Evolutionary conservation across 768 basidiomycete species (phyloP).

Genomic region (Sporobolomyces roseus): DNA sequence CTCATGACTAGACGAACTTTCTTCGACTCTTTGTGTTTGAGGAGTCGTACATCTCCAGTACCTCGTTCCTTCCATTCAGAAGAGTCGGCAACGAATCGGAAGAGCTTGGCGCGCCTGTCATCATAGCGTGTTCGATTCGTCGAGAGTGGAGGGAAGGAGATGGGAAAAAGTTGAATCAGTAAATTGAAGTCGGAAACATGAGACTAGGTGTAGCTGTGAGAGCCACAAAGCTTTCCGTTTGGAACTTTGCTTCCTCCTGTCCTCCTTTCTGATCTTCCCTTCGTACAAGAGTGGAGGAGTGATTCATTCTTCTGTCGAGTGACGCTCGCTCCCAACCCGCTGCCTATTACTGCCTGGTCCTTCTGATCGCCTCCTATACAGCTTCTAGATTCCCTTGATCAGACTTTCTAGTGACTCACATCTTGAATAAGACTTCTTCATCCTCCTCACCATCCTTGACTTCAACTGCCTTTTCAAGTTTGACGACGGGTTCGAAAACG

Average conservation of each 20-base stretch:
- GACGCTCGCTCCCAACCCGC: too few species aligned
- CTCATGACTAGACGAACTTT: constrained; percentile 97
- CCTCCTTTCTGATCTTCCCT: neutral
- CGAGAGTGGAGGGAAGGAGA: neutral
- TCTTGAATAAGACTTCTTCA: constrained; percentile 89
- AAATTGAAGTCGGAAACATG: too few species aligned
- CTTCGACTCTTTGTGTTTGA: constrained; percentile 80
- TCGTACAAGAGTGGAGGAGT: too few species aligned
- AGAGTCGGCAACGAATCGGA: constrained; percentile 74
- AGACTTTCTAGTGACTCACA: constrained; percentile 62
- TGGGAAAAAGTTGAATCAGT: neutral
- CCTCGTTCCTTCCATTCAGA: constrained; percentile 98
- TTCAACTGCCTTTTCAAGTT: constrained; percentile 90
- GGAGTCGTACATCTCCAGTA: constrained; percentile 80
- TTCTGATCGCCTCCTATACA: neutral
- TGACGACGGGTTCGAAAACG: constrained; percentile 94
- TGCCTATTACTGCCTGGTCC: too few species aligned
- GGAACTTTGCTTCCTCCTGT: neutral
- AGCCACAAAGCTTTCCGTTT: too few species aligned
- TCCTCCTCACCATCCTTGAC: constrained; percentile 93
- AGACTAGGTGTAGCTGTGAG: too few species aligned
- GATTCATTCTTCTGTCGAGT: too few species aligned
- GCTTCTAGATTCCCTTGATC: too few species aligned
- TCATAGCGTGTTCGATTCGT: too few species aligned
- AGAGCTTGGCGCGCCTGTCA: constrained; percentile 95